Conservation (phyloP, 1,284 basidiomycete species). For the Sporisorium exsertum region DNA sequence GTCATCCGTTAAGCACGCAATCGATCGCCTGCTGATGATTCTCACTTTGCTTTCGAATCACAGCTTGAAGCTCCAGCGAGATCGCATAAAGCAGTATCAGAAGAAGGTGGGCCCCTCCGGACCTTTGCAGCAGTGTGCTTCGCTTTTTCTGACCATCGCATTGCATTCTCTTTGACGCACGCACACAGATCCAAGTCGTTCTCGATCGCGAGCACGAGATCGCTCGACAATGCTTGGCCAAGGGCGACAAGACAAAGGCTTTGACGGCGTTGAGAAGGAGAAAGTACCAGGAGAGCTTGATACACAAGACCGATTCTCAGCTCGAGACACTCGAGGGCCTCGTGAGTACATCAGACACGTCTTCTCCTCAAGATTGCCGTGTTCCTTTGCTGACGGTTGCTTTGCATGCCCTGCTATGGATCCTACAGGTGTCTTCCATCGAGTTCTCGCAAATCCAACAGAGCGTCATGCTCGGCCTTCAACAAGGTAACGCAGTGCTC, state of each 20-base stretch:
- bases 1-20: neutral
- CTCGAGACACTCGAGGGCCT: constrained; percentile 89
- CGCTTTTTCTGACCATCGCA: constrained; percentile 2
- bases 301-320: constrained; percentile 89
- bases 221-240: constrained; percentile 82
- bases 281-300: constrained; percentile 91
- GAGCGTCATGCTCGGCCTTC: constrained; percentile 88
- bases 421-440: constrained; percentile 84
- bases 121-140: too few relatives aligned
- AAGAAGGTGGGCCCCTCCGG: constrained; percentile 77
- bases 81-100: constrained; percentile 95
- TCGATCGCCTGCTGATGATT: neutral
- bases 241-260: constrained; percentile 87
- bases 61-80: constrained; percentile 92
- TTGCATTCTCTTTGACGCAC: neutral
- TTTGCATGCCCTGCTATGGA: neutral
- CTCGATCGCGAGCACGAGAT: constrained; percentile 89
- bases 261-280: constrained; percentile 84
- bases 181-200: constrained; percentile 82
- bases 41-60: neutral
- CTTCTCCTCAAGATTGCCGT: neutral
- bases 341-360: constrained; percentile 73
- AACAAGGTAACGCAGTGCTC: constrained; percentile 91
- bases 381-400: neutral
- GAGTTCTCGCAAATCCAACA: constrained; percentile 95